Evolutionary conservation across 805 yeast species (phyloP).

Genomic region (Teunomyces gatunensis): DNA sequence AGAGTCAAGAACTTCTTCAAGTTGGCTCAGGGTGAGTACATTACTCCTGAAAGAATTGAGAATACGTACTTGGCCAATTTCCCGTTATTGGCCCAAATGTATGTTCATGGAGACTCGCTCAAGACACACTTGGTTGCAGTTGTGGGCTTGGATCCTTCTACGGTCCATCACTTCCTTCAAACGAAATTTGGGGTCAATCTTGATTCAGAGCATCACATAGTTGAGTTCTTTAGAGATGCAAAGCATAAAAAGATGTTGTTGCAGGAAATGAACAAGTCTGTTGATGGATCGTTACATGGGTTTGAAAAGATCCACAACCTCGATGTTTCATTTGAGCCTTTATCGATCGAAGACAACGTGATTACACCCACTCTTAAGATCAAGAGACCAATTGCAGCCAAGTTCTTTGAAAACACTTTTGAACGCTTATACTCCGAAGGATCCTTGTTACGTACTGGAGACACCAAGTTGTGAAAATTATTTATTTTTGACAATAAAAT

Average conservation of each 20-base stretch:
- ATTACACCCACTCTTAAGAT: conserved; percentile 65
- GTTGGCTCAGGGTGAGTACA: conserved; percentile 51
- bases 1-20: conserved; percentile 80
- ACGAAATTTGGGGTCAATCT: conserved; percentile 10
- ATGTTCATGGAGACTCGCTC: conserved; percentile 63
- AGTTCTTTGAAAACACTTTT: conserved; percentile 25
- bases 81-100: conserved; percentile 51
- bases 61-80: conserved; percentile 55
- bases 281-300: conserved; percentile 21
- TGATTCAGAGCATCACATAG: conserved; percentile 9
- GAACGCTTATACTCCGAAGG: conserved; percentile 37
- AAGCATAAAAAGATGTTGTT: conserved; percentile 20
- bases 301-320: conserved; percentile 36
- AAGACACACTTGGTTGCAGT: conserved; percentile 58
- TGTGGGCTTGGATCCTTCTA: conserved; percentile 55
- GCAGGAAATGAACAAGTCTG: conserved; percentile 20
- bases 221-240: conserved; percentile 13
- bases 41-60: conserved; percentile 76
- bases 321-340: conserved; percentile 26
- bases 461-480: conserved; percentile 4
- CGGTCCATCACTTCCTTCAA: conserved; percentile 8
- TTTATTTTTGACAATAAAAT: background rate
- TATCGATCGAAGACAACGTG: conserved; percentile 55
- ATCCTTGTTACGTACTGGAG: conserved; percentile 15
- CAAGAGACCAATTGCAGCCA: conserved; percentile 39